phyloP scores from a whole-genome alignment of 192 early-diverging fungal genomes.

The Umbelopsis isabellina region DNA sequence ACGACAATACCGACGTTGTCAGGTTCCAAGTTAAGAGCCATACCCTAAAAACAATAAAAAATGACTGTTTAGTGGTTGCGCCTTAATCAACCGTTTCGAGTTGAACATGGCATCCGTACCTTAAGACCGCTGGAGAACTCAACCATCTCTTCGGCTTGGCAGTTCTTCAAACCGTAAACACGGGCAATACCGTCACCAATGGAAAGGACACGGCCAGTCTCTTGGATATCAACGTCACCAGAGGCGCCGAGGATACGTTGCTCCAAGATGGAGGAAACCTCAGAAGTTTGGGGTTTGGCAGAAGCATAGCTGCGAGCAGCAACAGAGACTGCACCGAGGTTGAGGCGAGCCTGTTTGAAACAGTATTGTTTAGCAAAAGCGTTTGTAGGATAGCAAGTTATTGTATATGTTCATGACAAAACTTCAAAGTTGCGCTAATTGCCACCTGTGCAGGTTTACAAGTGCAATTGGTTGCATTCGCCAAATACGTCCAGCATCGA shows the following conservation, averaged over 20 bases:
- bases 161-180: slow-evolving; percentile 98
- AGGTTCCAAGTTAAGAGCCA: slow-evolving; percentile 99
- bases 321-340: slow-evolving; percentile 56
- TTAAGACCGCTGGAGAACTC: slow-evolving; percentile 99
- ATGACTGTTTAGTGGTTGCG: too few species aligned
- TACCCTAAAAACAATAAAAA: slow-evolving; percentile 70
- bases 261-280: slow-evolving; percentile 98
- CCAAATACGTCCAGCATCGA: not conserved
- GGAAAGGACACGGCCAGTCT: slow-evolving; percentile 98
- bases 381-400: not conserved
- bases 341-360: slow-evolving; percentile 49
- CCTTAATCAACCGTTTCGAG: too few species aligned
- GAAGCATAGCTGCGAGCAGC: slow-evolving; percentile 59
- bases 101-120: slow-evolving; percentile 48
- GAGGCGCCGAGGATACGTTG: slow-evolving; percentile 91
- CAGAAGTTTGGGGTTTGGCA: slow-evolving; percentile 78
- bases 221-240: slow-evolving; percentile 87
- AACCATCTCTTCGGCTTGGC: slow-evolving; percentile 99
- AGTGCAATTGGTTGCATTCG: slow-evolving; percentile 9
- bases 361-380: slow-evolving; percentile 8
- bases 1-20: slow-evolving; percentile 99
- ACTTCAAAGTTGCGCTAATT: not conserved
- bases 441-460: not conserved
- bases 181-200: slow-evolving; percentile 99
- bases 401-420: not conserved